Evolutionary conservation across 176 grass and related monocot species (phyloP).

Genomic region (Zoysia japonica): DNA sequence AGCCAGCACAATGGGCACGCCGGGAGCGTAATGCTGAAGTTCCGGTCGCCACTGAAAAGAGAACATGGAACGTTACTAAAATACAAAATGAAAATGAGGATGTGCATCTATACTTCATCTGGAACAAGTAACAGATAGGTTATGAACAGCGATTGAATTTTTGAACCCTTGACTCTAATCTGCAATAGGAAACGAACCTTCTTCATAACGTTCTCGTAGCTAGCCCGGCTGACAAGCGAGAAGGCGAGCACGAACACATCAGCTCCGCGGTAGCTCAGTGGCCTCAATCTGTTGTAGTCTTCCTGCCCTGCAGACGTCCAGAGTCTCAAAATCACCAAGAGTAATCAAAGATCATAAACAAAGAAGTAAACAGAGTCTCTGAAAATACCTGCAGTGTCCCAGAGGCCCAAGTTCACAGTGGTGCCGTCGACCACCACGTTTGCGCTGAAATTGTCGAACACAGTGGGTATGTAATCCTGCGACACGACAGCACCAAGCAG

Average conservation of each 20-base stretch:
- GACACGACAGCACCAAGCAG: conserved; percentile 5
- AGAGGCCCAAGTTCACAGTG: conserved; percentile 90
- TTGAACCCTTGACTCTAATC: neutral
- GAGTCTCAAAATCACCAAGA: conserved; percentile 3
- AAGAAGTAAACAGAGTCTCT: neutral
- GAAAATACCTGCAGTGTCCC: conserved; percentile 83
- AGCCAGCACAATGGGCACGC: conserved; percentile 80
- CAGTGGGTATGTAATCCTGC: conserved; percentile 88
- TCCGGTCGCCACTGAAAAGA: conserved; percentile 81
- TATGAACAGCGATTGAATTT: neutral
- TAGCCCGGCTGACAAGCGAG: conserved; percentile 88
- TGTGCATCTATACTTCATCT: neutral
- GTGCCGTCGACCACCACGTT: conserved; percentile 85
- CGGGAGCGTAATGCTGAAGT: conserved; percentile 91
- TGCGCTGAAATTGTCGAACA: conserved; percentile 95
- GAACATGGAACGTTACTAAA: neutral
- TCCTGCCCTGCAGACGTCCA: conserved; percentile 65
- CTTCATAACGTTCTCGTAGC: conserved; percentile 95
- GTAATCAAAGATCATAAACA: neutral
- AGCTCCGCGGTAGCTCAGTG: conserved; percentile 83
- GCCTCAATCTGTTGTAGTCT: conserved; percentile 92
- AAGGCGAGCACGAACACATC: conserved; percentile 95
- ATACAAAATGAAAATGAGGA: neutral
- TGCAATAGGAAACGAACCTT: conserved; percentile 54
- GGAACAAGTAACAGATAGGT: neutral